These are phyloP conservation scores for Didymella pinodella DNA, from an alignment of 2,329 filamentous ascomycete genomes.

Conservation along the genomic window DNA sequence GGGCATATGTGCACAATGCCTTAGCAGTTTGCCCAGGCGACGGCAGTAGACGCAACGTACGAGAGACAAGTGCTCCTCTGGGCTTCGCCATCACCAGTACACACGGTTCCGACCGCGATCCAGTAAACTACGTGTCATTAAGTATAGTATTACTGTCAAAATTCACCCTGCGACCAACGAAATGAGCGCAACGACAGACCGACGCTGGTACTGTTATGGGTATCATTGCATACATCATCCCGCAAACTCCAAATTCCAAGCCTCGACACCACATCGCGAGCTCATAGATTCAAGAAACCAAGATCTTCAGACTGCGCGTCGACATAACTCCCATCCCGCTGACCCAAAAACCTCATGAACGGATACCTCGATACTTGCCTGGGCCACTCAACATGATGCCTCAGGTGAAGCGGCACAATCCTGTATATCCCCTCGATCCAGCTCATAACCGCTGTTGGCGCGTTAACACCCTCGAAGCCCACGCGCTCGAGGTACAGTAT, in stretches of 20 bases:
- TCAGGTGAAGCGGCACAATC: constrained; percentile 33
- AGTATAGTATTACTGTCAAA: no score
- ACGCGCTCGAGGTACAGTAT: constrained; percentile 48
- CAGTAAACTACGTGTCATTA: no score
- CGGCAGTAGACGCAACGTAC: no score
- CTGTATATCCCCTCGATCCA: constrained; percentile 48
- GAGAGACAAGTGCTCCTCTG: no score
- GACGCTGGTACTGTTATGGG: background rate
- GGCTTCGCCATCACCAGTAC: no score
- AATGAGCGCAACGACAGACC: background rate
- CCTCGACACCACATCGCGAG: no score
- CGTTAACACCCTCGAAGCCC: constrained; percentile 46
- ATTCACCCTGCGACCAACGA: background rate
- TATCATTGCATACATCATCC: constrained; percentile 8
- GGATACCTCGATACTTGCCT: constrained; percentile 42
- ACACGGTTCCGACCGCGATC: no score
- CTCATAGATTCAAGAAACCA: constrained; percentile 3
- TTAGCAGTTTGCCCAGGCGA: no score
- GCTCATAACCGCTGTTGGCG: constrained; percentile 40
- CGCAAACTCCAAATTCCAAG: background rate
- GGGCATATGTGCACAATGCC: no score
- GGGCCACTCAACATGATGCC: constrained; percentile 43
- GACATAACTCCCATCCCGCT: constrained; percentile 13
- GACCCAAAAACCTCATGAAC: constrained; percentile 38
- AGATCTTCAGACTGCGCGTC: constrained; percentile 5